Base-by-base conservation (phyloP, 768 basidiomycete genomes). In the Nidularia pulvinata region DNA sequence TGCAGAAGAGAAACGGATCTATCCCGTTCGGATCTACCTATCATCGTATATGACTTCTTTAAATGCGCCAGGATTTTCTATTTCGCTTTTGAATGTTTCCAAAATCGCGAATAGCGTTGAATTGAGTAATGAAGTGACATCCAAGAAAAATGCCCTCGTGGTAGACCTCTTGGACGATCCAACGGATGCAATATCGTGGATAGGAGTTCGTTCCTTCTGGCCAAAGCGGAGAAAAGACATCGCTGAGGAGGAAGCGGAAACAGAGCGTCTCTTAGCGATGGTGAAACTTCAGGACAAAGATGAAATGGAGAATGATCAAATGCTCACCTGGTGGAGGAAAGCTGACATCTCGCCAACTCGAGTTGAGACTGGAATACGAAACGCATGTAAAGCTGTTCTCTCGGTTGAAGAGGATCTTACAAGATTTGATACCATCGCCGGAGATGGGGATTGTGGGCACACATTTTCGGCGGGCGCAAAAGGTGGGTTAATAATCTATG, bases 361-460 rank as follows among this genome's bases (percentile, higher is more conserved):
- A 46, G 50, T 61, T 7, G 30, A 53, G 30, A 25, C 7, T 1
- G 70, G 68, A 0, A 61, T 83, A 25, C 62, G 63, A 33, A 58
- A 63, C 2, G 80, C 81, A 1, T 77, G 77, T 54, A 25, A 67
- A 47, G 61, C 66, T 1, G 73, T 85, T 30, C 70, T 85, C 14
- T 59, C 55, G 4, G 74, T 76, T 6, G 79, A 83, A 57, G 65
- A 68, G 3, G 79, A 82, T 10, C 68, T 88, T 58, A 87, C 85
- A 3, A 66, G 71, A 34, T 84, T 75, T 60, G 86, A 87, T 62
- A 83, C 82, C 7, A 69, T 85, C 30, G 73, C 81, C 6, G 84
- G 85, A 30, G 85, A 87, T 64, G 85, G 84, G 5, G 84, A 86
- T 61, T 84, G 83, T 46, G 84, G 85, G 7, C 68, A 78, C 37